phyloP scores from a whole-genome alignment of 257 asterid genomes.

The Nicotiana tabacum region DNA sequence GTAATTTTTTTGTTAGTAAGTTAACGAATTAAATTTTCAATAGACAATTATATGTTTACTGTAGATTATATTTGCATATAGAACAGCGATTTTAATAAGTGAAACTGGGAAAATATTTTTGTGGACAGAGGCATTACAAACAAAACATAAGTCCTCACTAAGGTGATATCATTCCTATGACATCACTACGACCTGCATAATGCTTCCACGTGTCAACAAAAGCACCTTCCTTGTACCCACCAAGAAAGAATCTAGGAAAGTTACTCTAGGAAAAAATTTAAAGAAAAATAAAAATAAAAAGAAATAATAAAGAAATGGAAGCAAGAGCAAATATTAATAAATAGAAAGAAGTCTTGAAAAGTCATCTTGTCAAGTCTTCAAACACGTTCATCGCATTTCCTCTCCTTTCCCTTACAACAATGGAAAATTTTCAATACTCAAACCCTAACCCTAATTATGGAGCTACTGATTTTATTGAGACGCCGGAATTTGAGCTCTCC shows the following conservation, averaged over 20 bases:
- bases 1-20: background rate
- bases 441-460: constrained; percentile 21
- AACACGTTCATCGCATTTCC: background rate
- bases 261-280: background rate
- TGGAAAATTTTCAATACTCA: constrained; percentile 9
- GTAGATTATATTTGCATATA: no score
- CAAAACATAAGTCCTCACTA: background rate
- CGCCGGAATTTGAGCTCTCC: background rate
- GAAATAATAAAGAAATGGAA: background rate
- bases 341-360: background rate
- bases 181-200: background rate
- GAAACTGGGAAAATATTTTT: background rate
- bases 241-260: constrained; percentile 17
- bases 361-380: background rate
- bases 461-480: background rate
- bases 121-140: background rate
- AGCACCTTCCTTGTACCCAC: constrained; percentile 17
- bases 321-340: background rate
- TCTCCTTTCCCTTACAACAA: background rate
- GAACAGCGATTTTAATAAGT: no score
- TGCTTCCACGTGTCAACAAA: background rate
- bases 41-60: background rate
- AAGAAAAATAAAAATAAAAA: background rate
- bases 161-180: constrained; percentile 2
- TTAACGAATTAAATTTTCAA: background rate